A percentile compares a stretch with the other conserved stretches of the same genome.
These are phyloP conservation scores for Anisodus tanguticus DNA, from an alignment of 257 asterid species.

Conservation along the genomic window DNA sequence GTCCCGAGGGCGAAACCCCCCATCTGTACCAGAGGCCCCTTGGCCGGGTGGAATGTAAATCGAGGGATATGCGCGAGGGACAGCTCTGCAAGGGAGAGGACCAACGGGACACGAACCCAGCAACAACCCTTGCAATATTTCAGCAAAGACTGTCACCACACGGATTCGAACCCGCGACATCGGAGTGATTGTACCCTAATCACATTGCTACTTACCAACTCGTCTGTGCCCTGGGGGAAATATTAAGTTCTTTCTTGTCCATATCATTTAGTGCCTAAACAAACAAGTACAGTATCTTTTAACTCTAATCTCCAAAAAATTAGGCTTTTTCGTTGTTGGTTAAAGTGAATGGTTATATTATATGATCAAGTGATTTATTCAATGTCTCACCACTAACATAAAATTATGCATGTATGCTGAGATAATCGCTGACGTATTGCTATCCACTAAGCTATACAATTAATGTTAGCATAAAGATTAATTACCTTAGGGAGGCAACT, in stretches of 20 bases:
- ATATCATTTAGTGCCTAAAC: not conserved
- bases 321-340: constrained; percentile 40
- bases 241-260: constrained; percentile 21
- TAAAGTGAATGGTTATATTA: constrained; percentile 29
- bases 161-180: too few relatives aligned
- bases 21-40: too few relatives aligned
- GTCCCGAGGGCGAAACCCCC: too few relatives aligned
- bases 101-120: too few relatives aligned
- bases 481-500: constrained; percentile 10
- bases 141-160: too few relatives aligned
- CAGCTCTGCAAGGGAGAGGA: too few relatives aligned
- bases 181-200: too few relatives aligned
- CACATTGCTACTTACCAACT: too few relatives aligned
- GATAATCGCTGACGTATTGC: constrained; percentile 23
- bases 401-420: constrained; percentile 26
- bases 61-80: too few relatives aligned
- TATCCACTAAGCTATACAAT: constrained; percentile 17
- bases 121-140: too few relatives aligned
- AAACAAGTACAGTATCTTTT: constrained; percentile 12
- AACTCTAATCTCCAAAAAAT: constrained; percentile 39
- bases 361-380: constrained; percentile 16
- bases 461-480: constrained; percentile 27
- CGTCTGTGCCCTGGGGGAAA: too few relatives aligned
- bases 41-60: too few relatives aligned
- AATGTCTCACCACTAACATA: constrained; percentile 33